Percentiles rank a stretch among this genome's conserved stretches.
Conservation (phyloP, 2,329 filamentous ascomycete species). For the Cladosporium sp. region DNA sequence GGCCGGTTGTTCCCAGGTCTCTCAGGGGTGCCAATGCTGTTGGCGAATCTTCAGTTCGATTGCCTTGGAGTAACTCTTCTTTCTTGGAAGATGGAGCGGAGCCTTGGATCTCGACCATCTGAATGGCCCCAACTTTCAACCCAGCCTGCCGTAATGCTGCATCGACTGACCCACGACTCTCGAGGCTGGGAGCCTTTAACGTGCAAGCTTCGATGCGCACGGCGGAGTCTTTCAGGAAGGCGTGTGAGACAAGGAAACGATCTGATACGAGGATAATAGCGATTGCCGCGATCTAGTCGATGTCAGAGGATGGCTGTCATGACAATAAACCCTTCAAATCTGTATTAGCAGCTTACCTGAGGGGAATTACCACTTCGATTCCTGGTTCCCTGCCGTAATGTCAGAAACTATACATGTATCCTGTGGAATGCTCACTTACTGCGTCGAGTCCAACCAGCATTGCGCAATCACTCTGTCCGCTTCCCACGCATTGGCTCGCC, state of each 20-base stretch:
- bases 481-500: slow-evolving; percentile 18
- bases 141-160: slow-evolving; percentile 17
- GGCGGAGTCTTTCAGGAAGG: slow-evolving; percentile 24
- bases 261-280: slow-evolving; percentile 23
- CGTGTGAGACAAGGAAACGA: slow-evolving; percentile 23
- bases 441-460: slow-evolving; percentile 22
- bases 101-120: slow-evolving; percentile 18
- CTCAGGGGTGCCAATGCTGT: neutral
- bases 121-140: slow-evolving; percentile 18
- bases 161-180: slow-evolving; percentile 11
- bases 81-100: neutral
- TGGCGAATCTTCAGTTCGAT: neutral
- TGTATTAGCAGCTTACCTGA: neutral
- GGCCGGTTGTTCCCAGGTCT: slow-evolving; percentile 14
- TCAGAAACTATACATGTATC: no score
- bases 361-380: neutral
- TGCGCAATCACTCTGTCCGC: slow-evolving; percentile 19
- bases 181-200: neutral
- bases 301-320: slow-evolving; percentile 1
- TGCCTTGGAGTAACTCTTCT: neutral
- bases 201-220: slow-evolving; percentile 18
- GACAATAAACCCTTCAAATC: neutral
- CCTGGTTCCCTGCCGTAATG: no score
- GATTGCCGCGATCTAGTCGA: slow-evolving; percentile 13
- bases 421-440: neutral